Conservation (phyloP, 495 filamentous ascomycete genomes). For the Penicillium lividum region DNA sequence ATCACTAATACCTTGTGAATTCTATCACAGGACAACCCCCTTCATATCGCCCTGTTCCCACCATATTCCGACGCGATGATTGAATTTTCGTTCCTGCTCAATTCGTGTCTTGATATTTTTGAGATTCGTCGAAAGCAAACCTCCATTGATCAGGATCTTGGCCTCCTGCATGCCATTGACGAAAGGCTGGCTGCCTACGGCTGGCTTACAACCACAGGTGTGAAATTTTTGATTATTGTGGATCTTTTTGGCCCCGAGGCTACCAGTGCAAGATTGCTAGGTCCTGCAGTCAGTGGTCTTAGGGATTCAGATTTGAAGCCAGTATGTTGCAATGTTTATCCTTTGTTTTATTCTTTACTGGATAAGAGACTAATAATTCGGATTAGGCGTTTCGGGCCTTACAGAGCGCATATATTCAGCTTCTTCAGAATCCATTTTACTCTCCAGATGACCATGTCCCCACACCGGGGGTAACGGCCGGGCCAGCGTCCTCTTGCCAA, state of each 20-base stretch:
- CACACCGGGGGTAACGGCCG: slow-evolving; percentile 28
- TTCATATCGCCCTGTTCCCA: slow-evolving; percentile 89
- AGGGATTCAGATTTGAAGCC: slow-evolving; percentile 81
- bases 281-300: slow-evolving; percentile 54
- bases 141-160: slow-evolving; percentile 77
- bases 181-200: slow-evolving; percentile 90
- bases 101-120: slow-evolving; percentile 90
- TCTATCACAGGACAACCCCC: slow-evolving; percentile 78
- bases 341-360: background rate
- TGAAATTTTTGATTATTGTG: slow-evolving; percentile 83
- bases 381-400: slow-evolving; percentile 80
- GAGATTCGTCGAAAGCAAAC: slow-evolving; percentile 71
- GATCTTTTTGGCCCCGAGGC: slow-evolving; percentile 70
- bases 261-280: slow-evolving; percentile 30
- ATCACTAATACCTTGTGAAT: slow-evolving; percentile 11
- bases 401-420: slow-evolving; percentile 83
- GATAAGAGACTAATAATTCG: background rate
- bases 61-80: slow-evolving; percentile 64
- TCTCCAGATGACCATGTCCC: slow-evolving; percentile 81
- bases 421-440: slow-evolving; percentile 95
- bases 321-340: slow-evolving; percentile 44
- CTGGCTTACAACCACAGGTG: slow-evolving; percentile 95
- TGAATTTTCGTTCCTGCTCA: slow-evolving; percentile 88
- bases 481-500: slow-evolving; percentile 39
- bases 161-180: slow-evolving; percentile 87